Conservation (phyloP, 805 yeast genomes). For the Starmera quercuum region DNA sequence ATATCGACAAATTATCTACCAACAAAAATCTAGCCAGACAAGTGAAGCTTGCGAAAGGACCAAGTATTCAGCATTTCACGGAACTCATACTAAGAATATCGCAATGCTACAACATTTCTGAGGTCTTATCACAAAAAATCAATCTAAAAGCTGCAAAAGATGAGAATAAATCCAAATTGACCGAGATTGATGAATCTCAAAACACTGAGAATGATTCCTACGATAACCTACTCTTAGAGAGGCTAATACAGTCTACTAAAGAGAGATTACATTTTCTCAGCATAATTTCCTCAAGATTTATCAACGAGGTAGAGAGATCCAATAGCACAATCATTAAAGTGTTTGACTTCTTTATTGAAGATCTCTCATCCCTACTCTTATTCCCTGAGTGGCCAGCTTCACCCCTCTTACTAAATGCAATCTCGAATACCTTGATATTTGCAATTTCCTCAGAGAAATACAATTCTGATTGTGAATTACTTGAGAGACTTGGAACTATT, state of each 20-base stretch:
- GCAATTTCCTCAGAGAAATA: conserved; percentile 30
- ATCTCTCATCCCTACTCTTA: conserved; percentile 40
- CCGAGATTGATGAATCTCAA: conserved; percentile 9
- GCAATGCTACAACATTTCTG: conserved; percentile 19
- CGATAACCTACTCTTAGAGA: no score
- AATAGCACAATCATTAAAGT: conserved; percentile 25
- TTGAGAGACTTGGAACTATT: conserved; percentile 56
- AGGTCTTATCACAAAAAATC: conserved; percentile 13
- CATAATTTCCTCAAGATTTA: conserved; percentile 12
- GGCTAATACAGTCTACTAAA: conserved; percentile 1
- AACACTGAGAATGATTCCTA: background rate
- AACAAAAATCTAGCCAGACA: conserved; percentile 37
- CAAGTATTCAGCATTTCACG: conserved; percentile 41
- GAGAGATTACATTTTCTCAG: conserved; percentile 1
- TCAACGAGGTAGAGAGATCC: conserved; percentile 24
- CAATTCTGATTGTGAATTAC: conserved; percentile 18
- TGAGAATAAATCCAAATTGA: conserved; percentile 4
- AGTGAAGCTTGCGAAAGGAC: conserved; percentile 34
- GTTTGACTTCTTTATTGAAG: conserved; percentile 50
- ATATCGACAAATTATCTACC: conserved; percentile 41
- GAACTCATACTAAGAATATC: conserved; percentile 36
- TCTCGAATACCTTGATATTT: conserved; percentile 35
- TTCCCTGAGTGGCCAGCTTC: conserved; percentile 60
- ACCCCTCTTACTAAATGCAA: conserved; percentile 38
- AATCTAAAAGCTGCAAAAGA: conserved; percentile 5